A percentile compares a stretch with the other conserved stretches of the same genome.
Conservation (phyloP, 1,284 basidiomycete genomes). For the Ustilago nuda region DNA sequence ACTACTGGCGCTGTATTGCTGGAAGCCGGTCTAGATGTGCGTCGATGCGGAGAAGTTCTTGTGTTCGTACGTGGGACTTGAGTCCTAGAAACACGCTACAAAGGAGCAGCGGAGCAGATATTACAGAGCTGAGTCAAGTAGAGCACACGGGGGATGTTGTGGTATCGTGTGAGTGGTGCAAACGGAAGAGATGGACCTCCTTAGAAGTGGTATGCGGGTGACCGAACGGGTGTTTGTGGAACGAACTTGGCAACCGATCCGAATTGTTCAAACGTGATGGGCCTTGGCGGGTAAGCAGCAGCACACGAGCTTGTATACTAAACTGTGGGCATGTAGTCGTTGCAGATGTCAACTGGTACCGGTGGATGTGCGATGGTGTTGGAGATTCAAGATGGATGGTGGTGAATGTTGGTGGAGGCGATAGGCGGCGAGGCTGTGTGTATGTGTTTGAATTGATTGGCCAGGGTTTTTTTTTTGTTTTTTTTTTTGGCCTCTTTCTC, state of each 20-base stretch:
- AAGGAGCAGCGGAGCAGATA: neutral
- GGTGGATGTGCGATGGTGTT: neutral
- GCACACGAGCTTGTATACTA: neutral
- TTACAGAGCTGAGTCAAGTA: neutral
- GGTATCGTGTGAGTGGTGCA: neutral
- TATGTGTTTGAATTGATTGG: constrained; percentile 1
- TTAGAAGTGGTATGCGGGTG: neutral
- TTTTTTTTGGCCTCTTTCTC: neutral
- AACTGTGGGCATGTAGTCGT: neutral
- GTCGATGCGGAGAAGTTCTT: neutral
- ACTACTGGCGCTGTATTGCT: constrained; percentile 2
- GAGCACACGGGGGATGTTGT: neutral
- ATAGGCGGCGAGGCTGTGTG: neutral
- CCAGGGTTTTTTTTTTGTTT: neutral
- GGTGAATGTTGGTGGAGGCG: constrained; percentile 4
- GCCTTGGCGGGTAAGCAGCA: neutral
- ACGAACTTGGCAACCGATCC: neutral
- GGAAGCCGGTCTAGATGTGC: neutral
- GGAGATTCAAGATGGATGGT: neutral
- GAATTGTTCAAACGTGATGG: neutral
- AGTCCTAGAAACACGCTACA: neutral
- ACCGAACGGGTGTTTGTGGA: constrained; percentile 1
- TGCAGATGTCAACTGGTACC: neutral
- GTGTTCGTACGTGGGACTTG: neutral
- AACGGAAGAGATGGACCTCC: neutral